Evolutionary conservation across 768 basidiomycete genomes (phyloP).

Genomic region (Hemileccinum impolitum): DNA sequence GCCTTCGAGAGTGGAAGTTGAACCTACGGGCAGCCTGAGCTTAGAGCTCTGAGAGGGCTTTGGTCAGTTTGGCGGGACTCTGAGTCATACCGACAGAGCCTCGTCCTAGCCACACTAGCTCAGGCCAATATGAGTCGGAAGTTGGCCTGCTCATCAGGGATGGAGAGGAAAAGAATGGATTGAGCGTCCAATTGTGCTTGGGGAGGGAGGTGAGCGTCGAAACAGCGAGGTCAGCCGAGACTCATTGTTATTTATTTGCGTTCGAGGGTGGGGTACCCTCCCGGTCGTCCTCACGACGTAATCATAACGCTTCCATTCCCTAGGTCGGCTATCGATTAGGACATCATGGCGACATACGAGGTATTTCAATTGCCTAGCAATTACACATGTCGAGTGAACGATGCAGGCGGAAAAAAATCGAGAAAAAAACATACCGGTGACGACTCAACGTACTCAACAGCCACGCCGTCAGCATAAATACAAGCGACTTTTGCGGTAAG

Average conservation of each 20-base stretch:
- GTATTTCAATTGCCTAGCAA: too few species aligned
- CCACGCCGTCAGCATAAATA: too few species aligned
- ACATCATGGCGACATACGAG: not conserved
- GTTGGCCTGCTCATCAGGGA: too few species aligned
- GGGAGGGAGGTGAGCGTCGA: not conserved
- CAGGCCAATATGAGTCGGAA: too few species aligned
- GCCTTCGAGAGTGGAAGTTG: not conserved
- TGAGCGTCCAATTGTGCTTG: not conserved
- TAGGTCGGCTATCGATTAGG: not conserved
- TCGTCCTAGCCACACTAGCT: not conserved
- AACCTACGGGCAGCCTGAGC: too few species aligned
- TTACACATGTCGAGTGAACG: too few species aligned
- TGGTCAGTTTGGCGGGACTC: not conserved
- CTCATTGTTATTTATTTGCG: not conserved
- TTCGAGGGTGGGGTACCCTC: constrained; percentile 14
- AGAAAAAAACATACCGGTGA: too few species aligned
- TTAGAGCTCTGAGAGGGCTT: too few species aligned
- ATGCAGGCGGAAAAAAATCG: too few species aligned
- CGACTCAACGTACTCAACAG: too few species aligned
- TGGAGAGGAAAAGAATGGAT: not conserved
- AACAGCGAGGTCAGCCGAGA: too few species aligned
- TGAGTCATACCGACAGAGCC: not conserved
- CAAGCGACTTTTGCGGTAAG: too few species aligned
- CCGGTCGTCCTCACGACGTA: constrained; percentile 5
- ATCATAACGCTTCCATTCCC: not conserved